Evolutionary conservation across 2,329 filamentous ascomycete genomes (phyloP).

Genomic region (Arthrobotrys conoides): DNA sequence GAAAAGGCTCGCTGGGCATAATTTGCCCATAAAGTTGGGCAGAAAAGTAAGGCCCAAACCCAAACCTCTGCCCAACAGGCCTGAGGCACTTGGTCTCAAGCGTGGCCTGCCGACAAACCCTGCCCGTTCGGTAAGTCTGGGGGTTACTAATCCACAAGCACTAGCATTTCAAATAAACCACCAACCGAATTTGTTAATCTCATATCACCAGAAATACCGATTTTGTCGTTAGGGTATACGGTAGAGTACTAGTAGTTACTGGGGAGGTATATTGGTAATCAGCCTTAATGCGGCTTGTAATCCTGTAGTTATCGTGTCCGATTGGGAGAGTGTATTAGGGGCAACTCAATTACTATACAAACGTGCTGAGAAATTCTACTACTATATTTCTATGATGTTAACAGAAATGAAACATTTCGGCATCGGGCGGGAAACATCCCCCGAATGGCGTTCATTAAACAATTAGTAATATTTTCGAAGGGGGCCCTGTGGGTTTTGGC

Average conservation of each 20-base stretch:
- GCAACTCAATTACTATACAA: too few species aligned
- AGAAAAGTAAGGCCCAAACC: neutral
- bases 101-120: constrained; percentile 2
- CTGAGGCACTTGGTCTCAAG: neutral
- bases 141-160: neutral
- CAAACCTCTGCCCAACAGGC: constrained; percentile 11
- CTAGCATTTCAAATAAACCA: neutral
- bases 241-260: neutral
- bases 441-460: neutral
- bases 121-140: neutral
- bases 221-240: neutral
- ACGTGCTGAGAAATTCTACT: too few species aligned
- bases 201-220: neutral
- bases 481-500: too few species aligned
- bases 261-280: neutral
- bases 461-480: neutral
- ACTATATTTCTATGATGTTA: too few species aligned
- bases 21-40: neutral
- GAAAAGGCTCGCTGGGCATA: neutral
- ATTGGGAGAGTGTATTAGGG: neutral
- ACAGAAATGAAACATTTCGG: neutral
- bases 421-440: neutral
- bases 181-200: neutral
- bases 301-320: neutral
- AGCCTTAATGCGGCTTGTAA: neutral